A percentile compares a stretch with the other conserved stretches of the same genome.
Conservation (phyloP, 1,139 yeast genomes). For the Fermentozyma sake region DNA sequence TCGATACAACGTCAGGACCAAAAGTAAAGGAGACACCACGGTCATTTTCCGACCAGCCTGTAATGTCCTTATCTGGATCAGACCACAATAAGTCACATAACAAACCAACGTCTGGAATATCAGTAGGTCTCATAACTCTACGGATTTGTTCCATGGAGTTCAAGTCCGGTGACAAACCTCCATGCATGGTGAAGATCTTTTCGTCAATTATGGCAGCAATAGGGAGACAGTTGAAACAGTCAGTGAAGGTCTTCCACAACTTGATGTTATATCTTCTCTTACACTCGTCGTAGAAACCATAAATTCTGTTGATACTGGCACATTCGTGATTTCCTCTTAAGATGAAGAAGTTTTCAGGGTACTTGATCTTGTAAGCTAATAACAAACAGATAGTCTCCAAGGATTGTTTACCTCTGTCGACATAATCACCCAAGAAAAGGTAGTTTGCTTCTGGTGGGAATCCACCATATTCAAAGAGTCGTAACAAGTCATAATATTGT, state of each 20-base stretch:
- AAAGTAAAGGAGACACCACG: constrained; percentile 97
- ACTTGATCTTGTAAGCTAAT: constrained; percentile 92
- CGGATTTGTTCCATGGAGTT: constrained; percentile 97
- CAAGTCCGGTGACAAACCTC: constrained; percentile 95
- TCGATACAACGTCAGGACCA: constrained; percentile 94
- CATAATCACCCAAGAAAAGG: constrained; percentile 92
- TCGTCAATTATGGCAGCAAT: constrained; percentile 97
- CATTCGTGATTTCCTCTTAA: constrained; percentile 97
- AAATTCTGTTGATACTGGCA: constrained; percentile 94
- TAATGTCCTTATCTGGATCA: constrained; percentile 95
- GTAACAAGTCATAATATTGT: constrained; percentile 90
- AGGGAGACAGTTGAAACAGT: constrained; percentile 96
- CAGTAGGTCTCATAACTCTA: constrained; percentile 98
- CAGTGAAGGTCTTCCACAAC: constrained; percentile 97
- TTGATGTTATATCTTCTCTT: constrained; percentile 95
- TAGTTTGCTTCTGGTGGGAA: constrained; percentile 99
- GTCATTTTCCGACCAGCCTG: constrained; percentile 98
- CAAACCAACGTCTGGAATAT: constrained; percentile 94
- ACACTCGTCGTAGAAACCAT: constrained; percentile 97
- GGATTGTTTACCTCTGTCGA: constrained; percentile 97
- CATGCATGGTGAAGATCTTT: constrained; percentile 97
- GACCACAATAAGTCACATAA: constrained; percentile 96
- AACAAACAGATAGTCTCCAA: constrained; percentile 89
- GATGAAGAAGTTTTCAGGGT: constrained; percentile 94
- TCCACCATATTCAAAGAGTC: constrained; percentile 96